A percentile compares a stretch with the other conserved stretches of the same genome.
Evolutionary conservation across 2,329 filamentous ascomycete species (phyloP).

Genomic region (Phyllosticta citribraziliensis): DNA sequence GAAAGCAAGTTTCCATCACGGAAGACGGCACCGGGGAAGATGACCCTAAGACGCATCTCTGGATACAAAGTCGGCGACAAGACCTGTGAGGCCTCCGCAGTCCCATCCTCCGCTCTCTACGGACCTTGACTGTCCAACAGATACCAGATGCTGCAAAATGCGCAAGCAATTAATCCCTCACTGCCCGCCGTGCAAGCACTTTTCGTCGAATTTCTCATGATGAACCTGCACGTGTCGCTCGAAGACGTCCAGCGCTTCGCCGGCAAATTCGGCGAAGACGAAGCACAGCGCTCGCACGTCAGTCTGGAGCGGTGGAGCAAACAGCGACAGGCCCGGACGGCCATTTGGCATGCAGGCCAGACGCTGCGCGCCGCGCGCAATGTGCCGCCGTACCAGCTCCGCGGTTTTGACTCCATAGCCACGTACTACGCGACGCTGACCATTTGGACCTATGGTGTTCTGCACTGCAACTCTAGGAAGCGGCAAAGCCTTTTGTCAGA

Average conservation of each 20-base stretch:
- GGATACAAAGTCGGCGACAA: constrained; percentile 15
- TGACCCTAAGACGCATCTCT: constrained; percentile 13
- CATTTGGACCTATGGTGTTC: constrained; percentile 42
- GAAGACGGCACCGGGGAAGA: constrained; percentile 1
- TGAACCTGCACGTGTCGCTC: constrained; percentile 55
- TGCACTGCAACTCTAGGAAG: not conserved
- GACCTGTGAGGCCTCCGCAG: constrained; percentile 8
- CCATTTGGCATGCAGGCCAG: constrained; percentile 60
- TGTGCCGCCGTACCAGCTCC: constrained; percentile 45
- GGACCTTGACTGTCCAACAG: constrained; percentile 44
- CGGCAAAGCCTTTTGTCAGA: not conserved
- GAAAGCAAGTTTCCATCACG: not conserved
- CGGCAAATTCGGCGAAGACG: constrained; percentile 57
- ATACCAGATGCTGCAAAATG: constrained; percentile 42
- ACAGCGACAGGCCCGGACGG: constrained; percentile 45
- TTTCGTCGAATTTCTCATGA: constrained; percentile 44
- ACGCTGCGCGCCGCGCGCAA: constrained; percentile 48
- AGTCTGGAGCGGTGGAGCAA: constrained; percentile 49
- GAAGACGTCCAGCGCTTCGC: constrained; percentile 59
- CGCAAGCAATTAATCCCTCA: not conserved
- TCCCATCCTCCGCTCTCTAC: not conserved
- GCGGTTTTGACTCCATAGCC: constrained; percentile 57
- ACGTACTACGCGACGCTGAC: constrained; percentile 59
- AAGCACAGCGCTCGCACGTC: constrained; percentile 50
- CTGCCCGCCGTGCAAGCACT: constrained; percentile 2